A percentile compares a stretch with the other conserved stretches of the same genome.
Conservation (phyloP, 2,329 filamentous ascomycete genomes). For the Pezizomycotina sp. region DNA sequence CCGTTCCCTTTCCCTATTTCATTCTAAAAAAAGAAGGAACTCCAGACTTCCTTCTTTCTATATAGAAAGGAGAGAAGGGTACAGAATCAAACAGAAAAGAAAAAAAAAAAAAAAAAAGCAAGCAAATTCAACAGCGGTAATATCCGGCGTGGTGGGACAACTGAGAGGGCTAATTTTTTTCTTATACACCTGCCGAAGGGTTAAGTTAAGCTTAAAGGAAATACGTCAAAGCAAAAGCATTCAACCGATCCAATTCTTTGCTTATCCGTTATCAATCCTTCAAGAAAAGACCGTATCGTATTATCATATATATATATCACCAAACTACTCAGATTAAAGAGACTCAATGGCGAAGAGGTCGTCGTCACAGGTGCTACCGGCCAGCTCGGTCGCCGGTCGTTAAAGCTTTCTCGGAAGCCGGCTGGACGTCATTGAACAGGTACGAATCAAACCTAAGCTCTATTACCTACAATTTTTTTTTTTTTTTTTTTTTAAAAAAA, state of each 20-base stretch:
- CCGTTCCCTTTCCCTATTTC: background rate
- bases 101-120: no score
- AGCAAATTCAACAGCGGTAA: constrained; percentile 8
- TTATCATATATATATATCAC: background rate
- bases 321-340: no score
- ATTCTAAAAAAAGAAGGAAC: background rate
- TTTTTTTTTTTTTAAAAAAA: background rate
- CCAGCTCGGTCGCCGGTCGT: constrained; percentile 61
- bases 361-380: constrained; percentile 75
- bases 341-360: constrained; percentile 30
- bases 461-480: background rate
- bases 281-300: background rate
- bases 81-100: background rate
- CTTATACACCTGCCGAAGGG: background rate
- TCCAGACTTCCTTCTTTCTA: background rate
- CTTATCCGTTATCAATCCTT: background rate
- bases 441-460: constrained; percentile 3
- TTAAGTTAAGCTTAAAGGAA: background rate
- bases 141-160: no score
- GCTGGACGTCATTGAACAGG: constrained; percentile 56
- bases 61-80: background rate
- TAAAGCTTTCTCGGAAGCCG: constrained; percentile 46
- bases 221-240: background rate
- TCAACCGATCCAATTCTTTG: background rate
- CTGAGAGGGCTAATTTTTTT: no score